Conservation (phyloP, 139 green algal genomes). For the Coelastrella sp. region DNA sequence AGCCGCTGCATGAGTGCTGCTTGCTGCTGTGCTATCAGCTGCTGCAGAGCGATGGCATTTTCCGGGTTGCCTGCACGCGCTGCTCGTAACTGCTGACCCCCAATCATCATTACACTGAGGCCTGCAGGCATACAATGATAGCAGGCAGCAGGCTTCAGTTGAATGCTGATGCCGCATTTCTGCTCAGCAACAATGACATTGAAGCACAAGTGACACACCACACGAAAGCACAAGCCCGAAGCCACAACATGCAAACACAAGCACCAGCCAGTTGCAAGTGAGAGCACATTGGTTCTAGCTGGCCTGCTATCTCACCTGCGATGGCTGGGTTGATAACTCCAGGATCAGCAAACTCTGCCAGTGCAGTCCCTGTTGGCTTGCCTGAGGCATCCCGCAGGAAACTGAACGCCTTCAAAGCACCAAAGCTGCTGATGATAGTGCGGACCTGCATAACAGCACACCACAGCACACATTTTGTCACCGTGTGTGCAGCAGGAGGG, state of each 20-base stretch:
- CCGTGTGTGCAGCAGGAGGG: too few species aligned
- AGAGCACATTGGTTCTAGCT: background rate
- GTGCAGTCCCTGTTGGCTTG: conserved; percentile 8
- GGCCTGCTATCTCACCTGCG: background rate
- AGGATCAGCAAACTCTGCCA: conserved; percentile 36
- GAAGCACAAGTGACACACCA: too few species aligned
- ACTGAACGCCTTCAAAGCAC: conserved; percentile 62
- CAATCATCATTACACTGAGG: conserved; percentile 4
- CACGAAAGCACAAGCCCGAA: too few species aligned
- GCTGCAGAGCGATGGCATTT: conserved; percentile 36
- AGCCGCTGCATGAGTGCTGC: conserved; percentile 37
- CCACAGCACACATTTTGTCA: too few species aligned
- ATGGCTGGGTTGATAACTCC: conserved; percentile 17
- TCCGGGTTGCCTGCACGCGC: conserved; percentile 14
- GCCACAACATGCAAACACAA: too few species aligned
- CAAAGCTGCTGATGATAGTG: conserved; percentile 64
- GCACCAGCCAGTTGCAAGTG: too few species aligned
- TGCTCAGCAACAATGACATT: too few species aligned
- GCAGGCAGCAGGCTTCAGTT: too few species aligned
- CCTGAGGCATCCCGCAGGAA: conserved; percentile 51
- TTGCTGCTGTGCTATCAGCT: conserved; percentile 46
- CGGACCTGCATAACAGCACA: background rate
- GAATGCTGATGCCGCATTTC: too few species aligned
- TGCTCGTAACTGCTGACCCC: background rate
- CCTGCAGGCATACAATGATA: background rate